Evolutionary conservation across 1,139 yeast genomes (phyloP).

Genomic region (Candida glucosophila): DNA sequence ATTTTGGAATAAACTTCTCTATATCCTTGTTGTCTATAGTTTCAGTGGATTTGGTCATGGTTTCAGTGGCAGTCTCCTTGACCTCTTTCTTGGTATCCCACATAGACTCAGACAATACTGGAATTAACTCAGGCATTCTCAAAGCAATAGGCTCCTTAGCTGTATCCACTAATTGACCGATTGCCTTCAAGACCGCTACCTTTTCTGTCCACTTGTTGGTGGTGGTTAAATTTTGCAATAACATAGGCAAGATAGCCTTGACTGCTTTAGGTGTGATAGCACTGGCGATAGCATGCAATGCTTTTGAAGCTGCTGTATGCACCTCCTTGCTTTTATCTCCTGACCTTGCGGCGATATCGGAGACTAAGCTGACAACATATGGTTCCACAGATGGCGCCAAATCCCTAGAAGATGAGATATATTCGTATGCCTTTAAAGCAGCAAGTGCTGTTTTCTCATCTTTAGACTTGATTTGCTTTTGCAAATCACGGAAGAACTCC

Average conservation of each 20-base stretch:
- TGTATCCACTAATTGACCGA: slow-evolving; percentile 82
- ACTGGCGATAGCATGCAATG: slow-evolving; percentile 68
- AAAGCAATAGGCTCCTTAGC: slow-evolving; percentile 95
- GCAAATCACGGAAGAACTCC: slow-evolving; percentile 73
- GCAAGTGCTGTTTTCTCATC: slow-evolving; percentile 52
- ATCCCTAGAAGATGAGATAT: slow-evolving; percentile 75
- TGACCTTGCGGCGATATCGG: slow-evolving; percentile 63
- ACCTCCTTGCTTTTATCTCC: slow-evolving; percentile 85
- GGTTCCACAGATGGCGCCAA: slow-evolving; percentile 94
- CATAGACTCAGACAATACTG: slow-evolving; percentile 97
- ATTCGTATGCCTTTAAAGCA: slow-evolving; percentile 77
- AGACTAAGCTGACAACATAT: slow-evolving; percentile 69
- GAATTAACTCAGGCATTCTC: slow-evolving; percentile 99
- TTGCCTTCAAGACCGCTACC: slow-evolving; percentile 79
- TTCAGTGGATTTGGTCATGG: slow-evolving; percentile 94
- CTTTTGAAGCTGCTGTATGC: slow-evolving; percentile 60
- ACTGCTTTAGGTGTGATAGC: slow-evolving; percentile 90
- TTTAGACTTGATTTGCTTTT: slow-evolving; percentile 70
- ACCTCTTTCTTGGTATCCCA: slow-evolving; percentile 99
- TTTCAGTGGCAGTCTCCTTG: slow-evolving; percentile 90
- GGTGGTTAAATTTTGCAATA: slow-evolving; percentile 57
- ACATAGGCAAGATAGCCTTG: slow-evolving; percentile 80
- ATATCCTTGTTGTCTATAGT: slow-evolving; percentile 99
- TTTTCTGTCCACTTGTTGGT: slow-evolving; percentile 98
- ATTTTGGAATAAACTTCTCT: slow-evolving; percentile 96